Evolutionary conservation across 306 rosid species (phyloP), one percentile per base, ranked within the genome.

Genomic region (Trichosanthes truncata): DNA sequence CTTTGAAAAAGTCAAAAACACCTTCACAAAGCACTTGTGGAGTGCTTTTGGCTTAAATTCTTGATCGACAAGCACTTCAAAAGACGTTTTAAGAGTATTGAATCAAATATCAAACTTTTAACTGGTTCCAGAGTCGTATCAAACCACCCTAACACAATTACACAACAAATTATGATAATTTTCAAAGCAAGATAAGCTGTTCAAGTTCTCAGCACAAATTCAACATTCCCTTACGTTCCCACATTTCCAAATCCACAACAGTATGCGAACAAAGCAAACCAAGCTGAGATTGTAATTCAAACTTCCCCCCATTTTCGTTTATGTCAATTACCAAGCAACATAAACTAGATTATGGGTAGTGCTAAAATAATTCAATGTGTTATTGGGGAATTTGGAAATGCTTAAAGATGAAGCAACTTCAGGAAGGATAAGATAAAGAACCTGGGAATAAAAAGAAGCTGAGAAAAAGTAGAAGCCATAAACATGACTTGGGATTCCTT

Each of bases 381-480:
- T n/a, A n/a, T n/a, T n/a, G 31, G 51, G 12, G 55, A 25, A 53
- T 38, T 77, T 51, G 3, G 33, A 76, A 21, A 10, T 4, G 23
- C 10, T 33, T 5, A 5, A n/a, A 56, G 53, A 35, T 11, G 51
- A 35, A 49, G 17, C 3, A 55, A 52, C 6, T 55, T 63, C 43
- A 31, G 76, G 0, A 62, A 1, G 67, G 85, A 43, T 76, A 26
- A 72, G 48, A 79, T 40, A 75, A 68, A 81, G 82, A 79, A 94
- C 97, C 98, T 95, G 90, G 95, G 85, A 76, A 81, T 71, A 9
- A 84, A 84, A 61, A 92, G 87, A 85, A 91, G 89, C 8, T 79
- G 90, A 62, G 91, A 53, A 82, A 89, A 86, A 46, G 92, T 84
- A 35, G 80, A 87, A 57, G 96, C 90, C 97, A 91, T 93, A 15